phyloP scores from a whole-genome alignment of 2,329 filamentous ascomycete genomes.

The Macrophomina tecta region DNA sequence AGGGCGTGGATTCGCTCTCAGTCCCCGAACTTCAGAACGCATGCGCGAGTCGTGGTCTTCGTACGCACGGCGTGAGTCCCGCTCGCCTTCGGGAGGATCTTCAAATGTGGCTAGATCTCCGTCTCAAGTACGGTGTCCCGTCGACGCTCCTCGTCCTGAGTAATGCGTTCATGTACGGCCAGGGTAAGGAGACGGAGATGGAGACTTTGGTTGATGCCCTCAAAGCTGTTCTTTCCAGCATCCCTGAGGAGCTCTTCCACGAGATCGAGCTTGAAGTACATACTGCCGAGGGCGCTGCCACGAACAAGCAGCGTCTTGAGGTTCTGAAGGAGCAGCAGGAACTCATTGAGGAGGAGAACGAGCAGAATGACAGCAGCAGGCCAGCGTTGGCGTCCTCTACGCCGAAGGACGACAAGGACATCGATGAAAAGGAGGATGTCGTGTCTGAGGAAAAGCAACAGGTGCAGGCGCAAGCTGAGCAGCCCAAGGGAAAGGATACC shows the following conservation, averaged over 20 bases:
- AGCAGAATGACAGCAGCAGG: constrained; percentile 84
- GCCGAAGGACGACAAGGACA: constrained; percentile 86
- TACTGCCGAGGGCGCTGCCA: constrained; percentile 93
- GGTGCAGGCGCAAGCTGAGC: constrained; percentile 7
- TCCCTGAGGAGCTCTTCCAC: constrained; percentile 98
- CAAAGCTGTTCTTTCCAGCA: constrained; percentile 88
- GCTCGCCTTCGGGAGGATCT: constrained; percentile 87
- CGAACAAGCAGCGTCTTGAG: constrained; percentile 98
- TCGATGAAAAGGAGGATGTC: constrained; percentile 76
- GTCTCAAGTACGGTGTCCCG: constrained; percentile 92
- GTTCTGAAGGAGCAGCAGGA: constrained; percentile 98
- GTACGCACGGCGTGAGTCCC: constrained; percentile 90
- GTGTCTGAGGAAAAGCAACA: constrained; percentile 16
- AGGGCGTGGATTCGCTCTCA: constrained; percentile 92
- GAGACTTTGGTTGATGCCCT: constrained; percentile 91
- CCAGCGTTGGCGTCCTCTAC: constrained; percentile 59
- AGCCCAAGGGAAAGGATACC: background rate
- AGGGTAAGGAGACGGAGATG: constrained; percentile 82
- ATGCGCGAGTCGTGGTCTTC: constrained; percentile 87
- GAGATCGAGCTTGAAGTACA: constrained; percentile 99
- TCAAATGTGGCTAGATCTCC: constrained; percentile 90
- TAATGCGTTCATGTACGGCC: constrained; percentile 97
- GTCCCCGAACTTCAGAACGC: constrained; percentile 91
- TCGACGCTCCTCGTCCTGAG: constrained; percentile 93
- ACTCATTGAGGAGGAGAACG: constrained; percentile 94